Conservation (phyloP, 176 grass and related monocot species). For the Triticum aestivum region IWGSC_CS_RefSeq_v2.1 NC_057799.1:32469648-32470147, state of each 20-base stretch:
- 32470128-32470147: not conserved
- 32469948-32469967: slow-evolving; percentile 55
- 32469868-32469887: slow-evolving; percentile 19
- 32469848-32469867: not conserved
- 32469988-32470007: slow-evolving; percentile 61
- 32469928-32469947: slow-evolving; percentile 28
- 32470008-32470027: slow-evolving; percentile 35
- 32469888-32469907: slow-evolving; percentile 50
- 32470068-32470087: not conserved
- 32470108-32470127: not conserved
- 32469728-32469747: slow-evolving; percentile 50
- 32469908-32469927: slow-evolving; percentile 41
- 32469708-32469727: slow-evolving; percentile 59
- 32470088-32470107: not conserved
- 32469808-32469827: slow-evolving; percentile 35
- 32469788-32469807: slow-evolving; percentile 58
- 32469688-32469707: slow-evolving; percentile 75
- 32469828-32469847: not conserved
- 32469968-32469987: slow-evolving; percentile 60
- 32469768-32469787: slow-evolving; percentile 42
- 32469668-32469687: slow-evolving; percentile 69
- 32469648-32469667: slow-evolving; percentile 95
- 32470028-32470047: slow-evolving; percentile 27
- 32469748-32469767: slow-evolving; percentile 58
- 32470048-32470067: slow-evolving; percentile 1